Base-by-base conservation (phyloP, 169 alveolate genomes). In the Sarcocystis neurona region DNA sequence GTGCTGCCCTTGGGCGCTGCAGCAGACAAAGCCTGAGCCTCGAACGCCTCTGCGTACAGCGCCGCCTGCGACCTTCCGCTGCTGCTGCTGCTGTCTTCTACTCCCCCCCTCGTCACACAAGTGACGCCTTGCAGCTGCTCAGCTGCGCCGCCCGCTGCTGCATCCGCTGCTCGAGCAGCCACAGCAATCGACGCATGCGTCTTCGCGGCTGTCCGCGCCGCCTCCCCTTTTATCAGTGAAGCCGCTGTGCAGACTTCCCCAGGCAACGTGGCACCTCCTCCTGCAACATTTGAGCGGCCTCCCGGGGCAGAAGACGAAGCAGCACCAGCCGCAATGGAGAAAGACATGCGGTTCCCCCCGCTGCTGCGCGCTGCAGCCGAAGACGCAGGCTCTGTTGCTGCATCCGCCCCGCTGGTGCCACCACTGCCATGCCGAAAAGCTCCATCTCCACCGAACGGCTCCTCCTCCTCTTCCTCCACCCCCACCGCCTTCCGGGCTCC, bases 141-240 rank as follows among this genome's bases (percentile, higher is more conserved):
- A n/a, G 27, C 41, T 37, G 27, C 75, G 1, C 37, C 8, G 2
- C 1, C 27, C 44, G 75, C 39, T 12, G n/a, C 27, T 23, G 39
- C 23, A 37, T 6, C 10, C 1, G 75, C 27, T 1, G 75, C 41
- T 18, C 75, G 75, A 15, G 75, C 75, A 12, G 75, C 70, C 30
- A 58, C 75, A n/a, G 75, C 75, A 15, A 43, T 30, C 1, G 75
- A 63, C 41, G 75, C 75, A n/a, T 63, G 75, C 75, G 75, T 30
- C 39, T n/a, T 15, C 10, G 75, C 75, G 8, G 75, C 75, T 4
- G 75, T 41, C 6, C 27, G 44, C 1, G 75, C 75, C 27, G 75
- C 75, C 32, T 63, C 18, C 75, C 32, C 75, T 15, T 41, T 37
- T 12, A 63, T 63, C 10, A 30, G 75, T 1, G 39, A 27, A 0